A percentile compares a stretch with the other conserved stretches of the same genome.
phyloP scores from a whole-genome alignment of 2,329 filamentous ascomycete genomes.

The Penicillium sp. region DNA sequence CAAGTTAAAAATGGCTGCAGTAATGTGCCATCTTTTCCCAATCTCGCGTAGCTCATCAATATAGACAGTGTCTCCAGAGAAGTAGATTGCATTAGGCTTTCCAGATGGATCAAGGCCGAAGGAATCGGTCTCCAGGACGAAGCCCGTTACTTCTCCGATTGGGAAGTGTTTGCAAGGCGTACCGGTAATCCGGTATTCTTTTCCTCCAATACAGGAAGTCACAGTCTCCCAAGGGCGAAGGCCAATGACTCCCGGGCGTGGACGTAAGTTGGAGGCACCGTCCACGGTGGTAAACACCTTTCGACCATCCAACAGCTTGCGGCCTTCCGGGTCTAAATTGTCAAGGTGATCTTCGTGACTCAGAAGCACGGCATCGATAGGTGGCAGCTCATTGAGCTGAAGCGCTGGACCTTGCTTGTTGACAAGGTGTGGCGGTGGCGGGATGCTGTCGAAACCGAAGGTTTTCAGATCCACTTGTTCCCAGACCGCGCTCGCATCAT shows the following conservation, averaged over 20 bases:
- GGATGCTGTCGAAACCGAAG: conserved; percentile 28
- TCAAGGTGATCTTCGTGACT: conserved; percentile 57
- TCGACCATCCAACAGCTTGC: conserved; percentile 51
- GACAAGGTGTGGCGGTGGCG: conserved; percentile 26
- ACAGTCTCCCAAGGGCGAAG: conserved; percentile 46
- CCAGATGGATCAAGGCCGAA: conserved; percentile 44
- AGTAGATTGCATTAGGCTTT: conserved; percentile 52
- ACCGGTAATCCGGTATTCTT: conserved; percentile 44
- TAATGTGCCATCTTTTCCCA: conserved; percentile 41
- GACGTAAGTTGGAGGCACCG: conserved; percentile 49
- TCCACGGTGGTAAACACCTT: conserved; percentile 52
- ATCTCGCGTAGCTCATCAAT: conserved; percentile 46
- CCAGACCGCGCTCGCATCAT: neutral
- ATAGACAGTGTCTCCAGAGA: conserved; percentile 56
- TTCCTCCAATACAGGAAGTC: conserved; percentile 34
- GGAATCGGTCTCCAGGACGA: conserved; percentile 41
- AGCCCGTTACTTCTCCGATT: conserved; percentile 51
- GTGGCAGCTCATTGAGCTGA: conserved; percentile 43
- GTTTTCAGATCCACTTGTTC: neutral
- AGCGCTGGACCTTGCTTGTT: conserved; percentile 42
- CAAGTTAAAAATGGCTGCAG: conserved; percentile 47
- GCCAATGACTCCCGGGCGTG: conserved; percentile 47
- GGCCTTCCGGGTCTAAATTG: conserved; percentile 54
- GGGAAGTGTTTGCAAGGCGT: conserved; percentile 52
- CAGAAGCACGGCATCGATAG: conserved; percentile 53